Base-by-base conservation (phyloP, 345 rosid genomes). In the Pistacia atlantica region DNA sequence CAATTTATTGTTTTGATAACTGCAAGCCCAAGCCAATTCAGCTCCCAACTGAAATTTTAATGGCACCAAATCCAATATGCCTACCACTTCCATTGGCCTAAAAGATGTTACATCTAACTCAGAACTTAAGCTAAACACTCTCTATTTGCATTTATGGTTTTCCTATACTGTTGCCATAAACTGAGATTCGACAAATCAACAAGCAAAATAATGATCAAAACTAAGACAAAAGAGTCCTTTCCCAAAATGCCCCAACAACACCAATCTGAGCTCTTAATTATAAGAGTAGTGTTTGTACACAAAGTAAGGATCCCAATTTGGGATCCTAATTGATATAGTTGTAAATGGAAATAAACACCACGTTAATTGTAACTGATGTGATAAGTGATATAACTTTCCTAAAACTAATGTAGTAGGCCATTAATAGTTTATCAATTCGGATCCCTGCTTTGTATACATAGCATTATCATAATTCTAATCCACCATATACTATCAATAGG, bases 221-320 rank as follows among this genome's bases (percentile, higher is more conserved):
- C 64, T 69, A 51, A 71, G 57, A 71, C 74, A 57, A 22, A 10
- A 8, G 35, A 70, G 37, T 48, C 56, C 62, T 48, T 55, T 28
- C 45, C 28, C 3, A 16, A 52, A 46, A 69, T 42, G 18, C 55
- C 60, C 45, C 62, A 54, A 25, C 28, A 55, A 14, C 62, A 33
- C 67, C 45, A 64, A 58, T 58, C n/a, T 33, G 20, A 38, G 35
- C 68, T 38, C 20, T 42, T 38, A 38, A 38, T 38, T 38, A 38
- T 38, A 38, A 38, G 42, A 38, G 42, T 38, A 38, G 4, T 38
- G 42, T 38, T 2, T 38, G 42, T 38, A 38, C 42, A 38, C 42
- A 38, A 6, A 38, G 42, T 38, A 38, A 38, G 42, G 7, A 38
- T 38, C 7, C 42, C 42, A 38, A 38, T 4, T 38, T 38, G 42